These are phyloP conservation scores for Talaromyces sp. DNA, from an alignment of 2,329 filamentous ascomycete genomes.

Conservation along the genomic window DNA sequence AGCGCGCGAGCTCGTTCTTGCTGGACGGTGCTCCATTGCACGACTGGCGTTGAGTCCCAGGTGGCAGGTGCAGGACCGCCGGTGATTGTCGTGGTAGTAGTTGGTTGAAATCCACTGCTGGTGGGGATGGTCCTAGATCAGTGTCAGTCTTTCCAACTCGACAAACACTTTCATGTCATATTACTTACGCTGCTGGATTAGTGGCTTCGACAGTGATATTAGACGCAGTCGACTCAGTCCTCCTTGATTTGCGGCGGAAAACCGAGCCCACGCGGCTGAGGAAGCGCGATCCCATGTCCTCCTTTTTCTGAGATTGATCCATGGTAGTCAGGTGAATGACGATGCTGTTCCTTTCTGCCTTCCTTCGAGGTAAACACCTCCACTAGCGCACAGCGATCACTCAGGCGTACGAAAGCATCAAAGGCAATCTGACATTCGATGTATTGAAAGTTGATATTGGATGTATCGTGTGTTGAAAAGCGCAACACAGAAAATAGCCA, in stretches of 20 bases:
- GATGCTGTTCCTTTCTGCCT: neutral
- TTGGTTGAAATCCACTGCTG: neutral
- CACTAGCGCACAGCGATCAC: neutral
- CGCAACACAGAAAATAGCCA: neutral
- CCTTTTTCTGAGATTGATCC: slow-evolving; percentile 6
- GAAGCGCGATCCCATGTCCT: slow-evolving; percentile 6
- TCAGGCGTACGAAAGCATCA: neutral
- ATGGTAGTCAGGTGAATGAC: neutral
- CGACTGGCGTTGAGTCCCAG: slow-evolving; percentile 12
- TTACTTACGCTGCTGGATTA: neutral
- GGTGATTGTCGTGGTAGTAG: neutral
- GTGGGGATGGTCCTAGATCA: neutral
- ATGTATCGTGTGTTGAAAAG: neutral
- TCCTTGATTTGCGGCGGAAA: slow-evolving; percentile 7
- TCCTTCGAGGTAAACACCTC: neutral
- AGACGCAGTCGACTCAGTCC: slow-evolving; percentile 7
- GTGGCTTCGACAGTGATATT: neutral
- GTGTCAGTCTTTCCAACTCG: no score
- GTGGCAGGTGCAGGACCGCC: slow-evolving; percentile 9
- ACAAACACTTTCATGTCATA: no score
- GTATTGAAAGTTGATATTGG: neutral
- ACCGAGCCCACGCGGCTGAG: slow-evolving; percentile 8
- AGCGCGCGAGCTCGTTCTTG: slow-evolving; percentile 39
- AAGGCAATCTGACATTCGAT: neutral
- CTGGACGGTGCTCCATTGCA: slow-evolving; percentile 32